Base-by-base conservation (phyloP, 2,329 filamentous ascomycete species). In the Microdochium paspali region DNA sequence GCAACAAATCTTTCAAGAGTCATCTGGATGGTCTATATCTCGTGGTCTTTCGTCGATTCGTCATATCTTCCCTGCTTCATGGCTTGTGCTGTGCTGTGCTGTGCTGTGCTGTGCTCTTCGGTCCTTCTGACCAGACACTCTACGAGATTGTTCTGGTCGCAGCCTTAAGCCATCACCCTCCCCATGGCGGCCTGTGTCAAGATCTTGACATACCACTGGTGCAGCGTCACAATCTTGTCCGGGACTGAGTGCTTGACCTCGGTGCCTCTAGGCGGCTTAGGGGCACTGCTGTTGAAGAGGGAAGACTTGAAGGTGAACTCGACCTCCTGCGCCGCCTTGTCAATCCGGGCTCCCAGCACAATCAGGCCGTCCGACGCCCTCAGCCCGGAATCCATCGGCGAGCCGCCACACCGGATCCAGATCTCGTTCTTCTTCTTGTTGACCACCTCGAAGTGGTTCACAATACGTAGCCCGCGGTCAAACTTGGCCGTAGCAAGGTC, bases 391-490 rank as follows among this genome's bases (percentile, higher is more conserved):
- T 58, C 48, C 44, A 58, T 15, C 9, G 60, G 60, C 24, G 61
- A 62, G 4, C 49, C 59, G 43, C 61, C 60, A 51, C 61, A 61
- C 18, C 61, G 59, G 24, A 62, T 54, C 15, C 53, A 53, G 45
- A 63, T 58, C 54, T 61, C 56, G 45, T 53, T 56, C 39, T 56
- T 58, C 31, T 47, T 44, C 43, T 60, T 58, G 49, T 57, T 50
- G 25, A 63, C 61, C 1, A 63, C 61, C 53, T 63, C 61, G 47
- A 63, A 63, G 49, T 63, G 61, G 51, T 63, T 63, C 31, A 54
- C 56, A 53, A 63, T 60, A 44, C 56, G 55, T 45, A 59, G 44
- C 9, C 61, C 60, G 44, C 53, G 47, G 28, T 57, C 51, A 46
- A 53, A 63, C 40, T 53, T 56, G 44, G 59, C 49, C 18, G 53